Evolutionary conservation across 139 green algal species (phyloP).

Genomic region (Chlamydomonas applanata): DNA sequence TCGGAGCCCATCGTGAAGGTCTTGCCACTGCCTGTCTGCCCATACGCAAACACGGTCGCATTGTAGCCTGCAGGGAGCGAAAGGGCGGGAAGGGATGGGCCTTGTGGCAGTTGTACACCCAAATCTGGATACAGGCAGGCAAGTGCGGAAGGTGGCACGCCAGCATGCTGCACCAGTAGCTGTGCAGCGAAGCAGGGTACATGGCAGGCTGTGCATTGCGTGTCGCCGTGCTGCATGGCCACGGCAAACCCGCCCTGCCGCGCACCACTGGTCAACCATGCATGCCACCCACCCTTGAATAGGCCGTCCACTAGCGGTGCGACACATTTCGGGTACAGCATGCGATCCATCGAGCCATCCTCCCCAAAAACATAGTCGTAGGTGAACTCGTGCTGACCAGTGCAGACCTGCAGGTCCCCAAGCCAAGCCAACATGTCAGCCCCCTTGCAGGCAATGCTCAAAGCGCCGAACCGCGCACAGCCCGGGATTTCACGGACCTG

Average conservation of each 20-base stretch:
- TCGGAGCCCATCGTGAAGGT: constrained; percentile 89
- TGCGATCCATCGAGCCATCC: constrained; percentile 26
- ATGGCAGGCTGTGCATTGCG: too few species aligned
- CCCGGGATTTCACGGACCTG: constrained; percentile 51
- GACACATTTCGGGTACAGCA: constrained; percentile 75
- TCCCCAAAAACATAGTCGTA: constrained; percentile 86
- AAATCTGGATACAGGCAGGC: too few species aligned
- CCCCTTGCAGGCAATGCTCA: too few species aligned
- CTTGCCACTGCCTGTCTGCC: constrained; percentile 62
- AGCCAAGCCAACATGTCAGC: background rate
- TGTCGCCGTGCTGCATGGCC: too few species aligned
- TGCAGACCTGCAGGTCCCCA: constrained; percentile 42
- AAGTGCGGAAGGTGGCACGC: too few species aligned
- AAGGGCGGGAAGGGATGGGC: too few species aligned
- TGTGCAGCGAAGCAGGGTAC: too few species aligned
- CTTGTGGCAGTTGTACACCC: too few species aligned
- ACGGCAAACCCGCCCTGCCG: too few species aligned
- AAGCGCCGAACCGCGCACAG: background rate
- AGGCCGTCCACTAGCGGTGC: constrained; percentile 80
- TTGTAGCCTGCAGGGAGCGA: constrained; percentile 91
- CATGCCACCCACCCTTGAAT: constrained; percentile 54
- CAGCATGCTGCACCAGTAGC: too few species aligned
- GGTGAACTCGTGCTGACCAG: constrained; percentile 65
- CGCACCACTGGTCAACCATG: too few species aligned
- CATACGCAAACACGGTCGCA: constrained; percentile 75